A percentile compares a stretch with the other conserved stretches of the same genome.
Conservation (phyloP, 371 early-diverging fungal genomes). For the Umbelopsis sp. region DNA sequence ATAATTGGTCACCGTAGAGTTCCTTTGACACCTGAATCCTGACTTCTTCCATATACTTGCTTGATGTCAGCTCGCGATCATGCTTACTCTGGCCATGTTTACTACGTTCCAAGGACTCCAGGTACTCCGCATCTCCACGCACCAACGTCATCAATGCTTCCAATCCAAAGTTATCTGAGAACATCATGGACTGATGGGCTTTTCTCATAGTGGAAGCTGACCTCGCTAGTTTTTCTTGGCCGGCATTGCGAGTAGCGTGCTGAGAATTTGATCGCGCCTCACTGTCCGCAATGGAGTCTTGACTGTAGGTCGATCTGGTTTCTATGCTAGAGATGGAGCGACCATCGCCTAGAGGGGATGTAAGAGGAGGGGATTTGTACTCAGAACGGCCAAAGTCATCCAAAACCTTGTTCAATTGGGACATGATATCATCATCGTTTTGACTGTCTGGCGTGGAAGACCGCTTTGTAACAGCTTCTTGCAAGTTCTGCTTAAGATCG, state of each 20-base stretch:
- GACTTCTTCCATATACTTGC: constrained; percentile 7
- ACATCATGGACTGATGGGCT: constrained; percentile 40
- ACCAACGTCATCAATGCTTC: constrained; percentile 55
- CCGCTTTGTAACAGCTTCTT: neutral
- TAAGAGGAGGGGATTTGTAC: constrained; percentile 5
- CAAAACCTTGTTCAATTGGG: constrained; percentile 14
- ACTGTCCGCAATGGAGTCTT: neutral
- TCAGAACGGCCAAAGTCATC: constrained; percentile 10
- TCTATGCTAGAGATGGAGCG: neutral
- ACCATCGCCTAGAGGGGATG: neutral
- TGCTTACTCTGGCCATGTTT: neutral
- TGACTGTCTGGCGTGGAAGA: neutral
- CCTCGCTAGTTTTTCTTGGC: neutral
- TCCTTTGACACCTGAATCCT: constrained; percentile 2
- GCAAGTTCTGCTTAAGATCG: neutral
- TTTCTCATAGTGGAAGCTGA: constrained; percentile 12
- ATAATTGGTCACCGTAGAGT: neutral
- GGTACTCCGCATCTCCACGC: constrained; percentile 41
- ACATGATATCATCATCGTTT: constrained; percentile 15
- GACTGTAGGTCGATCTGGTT: neutral
- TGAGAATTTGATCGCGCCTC: neutral
- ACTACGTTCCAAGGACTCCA: constrained; percentile 26
- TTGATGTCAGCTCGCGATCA: neutral
- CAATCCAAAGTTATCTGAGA: constrained; percentile 54
- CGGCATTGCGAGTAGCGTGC: neutral